phyloP scores from a whole-genome alignment of 1,139 yeast genomes.

The Blastobotrys illinoisensis region DNA sequence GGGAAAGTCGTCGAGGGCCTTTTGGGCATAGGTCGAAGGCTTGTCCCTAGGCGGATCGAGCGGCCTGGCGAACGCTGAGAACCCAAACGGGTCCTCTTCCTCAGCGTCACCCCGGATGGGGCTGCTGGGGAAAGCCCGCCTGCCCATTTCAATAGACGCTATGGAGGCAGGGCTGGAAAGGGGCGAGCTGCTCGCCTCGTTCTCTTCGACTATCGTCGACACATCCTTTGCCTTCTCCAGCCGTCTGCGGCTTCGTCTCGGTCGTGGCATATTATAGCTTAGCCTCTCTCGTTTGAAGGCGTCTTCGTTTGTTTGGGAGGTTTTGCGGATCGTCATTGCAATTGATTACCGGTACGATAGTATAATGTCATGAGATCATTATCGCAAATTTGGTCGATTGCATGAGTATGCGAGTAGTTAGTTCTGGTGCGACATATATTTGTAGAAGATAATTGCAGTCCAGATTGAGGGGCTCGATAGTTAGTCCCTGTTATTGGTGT shows the following conservation, averaged over 20 bases:
- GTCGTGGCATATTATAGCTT: constrained; percentile 14
- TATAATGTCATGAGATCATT: no score
- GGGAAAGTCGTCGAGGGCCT: neutral
- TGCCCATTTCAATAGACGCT: neutral
- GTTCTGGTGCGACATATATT: no score
- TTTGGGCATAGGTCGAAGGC: neutral
- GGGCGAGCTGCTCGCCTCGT: neutral
- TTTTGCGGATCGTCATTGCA: no score
- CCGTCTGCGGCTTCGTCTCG: constrained; percentile 7
- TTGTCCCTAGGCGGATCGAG: neutral
- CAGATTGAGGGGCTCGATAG: no score
- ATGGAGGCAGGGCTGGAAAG: neutral
- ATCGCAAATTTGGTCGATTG: no score
- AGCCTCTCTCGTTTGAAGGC: no score
- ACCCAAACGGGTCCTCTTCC: constrained; percentile 13
- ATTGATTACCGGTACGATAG: no score
- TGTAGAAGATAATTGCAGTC: no score
- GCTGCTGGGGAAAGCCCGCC: neutral
- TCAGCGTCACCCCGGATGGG: neutral
- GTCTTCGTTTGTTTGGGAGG: no score
- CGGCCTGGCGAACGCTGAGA: constrained; percentile 1
- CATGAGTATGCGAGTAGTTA: no score
- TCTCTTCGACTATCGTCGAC: constrained; percentile 13
- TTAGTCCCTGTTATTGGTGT: no score
- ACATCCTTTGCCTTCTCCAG: constrained; percentile 5